Evolutionary conservation across 2,329 filamentous ascomycete species (phyloP).

Genomic region (Nakataea oryzae): DNA sequence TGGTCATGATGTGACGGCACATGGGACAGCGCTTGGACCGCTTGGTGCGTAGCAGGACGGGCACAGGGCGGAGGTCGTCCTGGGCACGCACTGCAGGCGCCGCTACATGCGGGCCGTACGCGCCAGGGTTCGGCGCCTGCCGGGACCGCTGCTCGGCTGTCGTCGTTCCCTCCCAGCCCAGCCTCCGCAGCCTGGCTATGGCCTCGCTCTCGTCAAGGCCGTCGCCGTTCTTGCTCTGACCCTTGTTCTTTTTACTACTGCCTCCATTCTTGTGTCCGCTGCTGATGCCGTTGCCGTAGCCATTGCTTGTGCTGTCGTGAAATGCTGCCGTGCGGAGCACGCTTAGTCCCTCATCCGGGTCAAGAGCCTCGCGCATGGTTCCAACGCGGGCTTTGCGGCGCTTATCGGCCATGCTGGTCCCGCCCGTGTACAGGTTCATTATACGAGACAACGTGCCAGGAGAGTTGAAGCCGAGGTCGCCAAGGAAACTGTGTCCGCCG

Average conservation of each 20-base stretch:
- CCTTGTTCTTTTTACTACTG: background rate
- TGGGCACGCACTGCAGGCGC: constrained; percentile 46
- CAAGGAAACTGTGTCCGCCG: constrained; percentile 32
- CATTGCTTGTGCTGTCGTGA: background rate
- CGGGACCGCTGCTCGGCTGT: constrained; percentile 35
- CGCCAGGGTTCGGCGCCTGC: constrained; percentile 25
- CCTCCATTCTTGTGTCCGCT: background rate
- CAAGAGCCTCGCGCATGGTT: constrained; percentile 71
- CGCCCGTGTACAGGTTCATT: constrained; percentile 74
- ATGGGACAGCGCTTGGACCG: constrained; percentile 86
- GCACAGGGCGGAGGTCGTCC: constrained; percentile 68
- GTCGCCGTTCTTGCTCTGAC: background rate
- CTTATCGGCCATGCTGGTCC: constrained; percentile 49
- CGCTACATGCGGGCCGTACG: constrained; percentile 34
- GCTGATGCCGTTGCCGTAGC: background rate
- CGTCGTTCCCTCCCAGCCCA: constrained; percentile 55
- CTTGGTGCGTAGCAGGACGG: constrained; percentile 79
- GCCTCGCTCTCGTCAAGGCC: constrained; percentile 50
- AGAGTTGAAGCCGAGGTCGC: constrained; percentile 55
- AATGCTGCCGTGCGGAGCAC: constrained; percentile 23
- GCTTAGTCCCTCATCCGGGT: constrained; percentile 57
- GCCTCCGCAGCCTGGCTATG: constrained; percentile 46
- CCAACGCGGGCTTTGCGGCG: constrained; percentile 57
- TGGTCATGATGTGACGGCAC: constrained; percentile 90
- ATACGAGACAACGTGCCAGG: constrained; percentile 77